Percentiles rank a stretch among this genome's conserved stretches.
phyloP scores from a whole-genome alignment of 2,329 filamentous ascomycete genomes.

The Venturia aucupariae region DNA sequence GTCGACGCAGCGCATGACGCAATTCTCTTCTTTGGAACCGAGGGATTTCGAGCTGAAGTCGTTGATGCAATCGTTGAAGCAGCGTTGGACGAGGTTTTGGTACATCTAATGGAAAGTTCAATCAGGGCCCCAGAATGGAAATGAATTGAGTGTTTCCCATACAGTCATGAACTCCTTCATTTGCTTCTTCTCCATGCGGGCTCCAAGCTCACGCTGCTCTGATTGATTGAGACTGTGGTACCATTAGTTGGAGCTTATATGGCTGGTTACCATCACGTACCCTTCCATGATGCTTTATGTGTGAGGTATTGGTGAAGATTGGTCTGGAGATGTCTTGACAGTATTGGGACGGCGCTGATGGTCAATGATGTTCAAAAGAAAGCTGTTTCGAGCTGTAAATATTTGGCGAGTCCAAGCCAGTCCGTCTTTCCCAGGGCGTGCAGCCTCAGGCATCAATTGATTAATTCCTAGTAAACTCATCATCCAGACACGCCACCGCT shows the following conservation, averaged over 20 bases:
- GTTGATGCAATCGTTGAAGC: slow-evolving; percentile 95
- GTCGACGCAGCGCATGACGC: slow-evolving; percentile 88
- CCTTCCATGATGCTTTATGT: slow-evolving; percentile 27
- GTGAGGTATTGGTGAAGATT: background rate
- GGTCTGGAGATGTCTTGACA: background rate
- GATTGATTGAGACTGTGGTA: slow-evolving; percentile 54
- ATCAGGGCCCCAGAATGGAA: slow-evolving; percentile 15
- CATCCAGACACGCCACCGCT: no score
- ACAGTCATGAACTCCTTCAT: slow-evolving; percentile 99
- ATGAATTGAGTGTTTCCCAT: slow-evolving; percentile 32
- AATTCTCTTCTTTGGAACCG: slow-evolving; percentile 77
- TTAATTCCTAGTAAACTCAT: no score
- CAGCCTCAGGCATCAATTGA: background rate
- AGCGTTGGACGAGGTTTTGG: slow-evolving; percentile 69
- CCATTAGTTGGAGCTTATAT: slow-evolving; percentile 10
- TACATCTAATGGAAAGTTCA: slow-evolving; percentile 45
- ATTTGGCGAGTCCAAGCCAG: background rate
- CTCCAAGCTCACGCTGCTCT: slow-evolving; percentile 88
- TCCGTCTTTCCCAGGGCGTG: background rate
- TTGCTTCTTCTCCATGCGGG: slow-evolving; percentile 94
- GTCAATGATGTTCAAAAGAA: background rate
- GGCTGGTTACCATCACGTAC: background rate
- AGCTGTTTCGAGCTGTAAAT: background rate
- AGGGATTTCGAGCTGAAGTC: slow-evolving; percentile 98
- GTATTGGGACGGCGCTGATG: background rate